Conservation (phyloP, 2,329 filamentous ascomycete species). For the Nemania diffusa region DNA sequence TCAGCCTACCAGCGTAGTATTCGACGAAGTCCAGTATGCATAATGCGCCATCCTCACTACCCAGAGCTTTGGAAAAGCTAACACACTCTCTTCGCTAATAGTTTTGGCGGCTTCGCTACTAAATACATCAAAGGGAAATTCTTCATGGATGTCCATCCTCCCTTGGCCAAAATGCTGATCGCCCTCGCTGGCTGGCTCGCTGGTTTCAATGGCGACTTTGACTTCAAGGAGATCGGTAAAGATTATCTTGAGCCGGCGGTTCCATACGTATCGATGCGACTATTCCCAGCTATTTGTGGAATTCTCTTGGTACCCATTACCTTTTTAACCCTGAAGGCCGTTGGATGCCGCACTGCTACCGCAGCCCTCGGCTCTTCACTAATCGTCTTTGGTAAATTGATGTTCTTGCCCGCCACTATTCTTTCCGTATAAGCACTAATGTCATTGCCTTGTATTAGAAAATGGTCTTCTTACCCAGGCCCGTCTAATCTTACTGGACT, state of each 20-base stretch:
- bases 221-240: conserved; percentile 99
- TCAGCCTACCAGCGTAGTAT: conserved; percentile 94
- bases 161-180: conserved; percentile 94
- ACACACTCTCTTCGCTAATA: conserved; percentile 52
- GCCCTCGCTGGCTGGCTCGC: conserved; percentile 94
- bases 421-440: conserved; percentile 44
- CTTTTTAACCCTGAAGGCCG: conserved; percentile 92
- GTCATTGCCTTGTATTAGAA: conserved; percentile 64
- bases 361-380: conserved; percentile 84
- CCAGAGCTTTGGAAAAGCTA: conserved; percentile 20
- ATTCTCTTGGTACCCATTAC: conserved; percentile 89
- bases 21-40: conserved; percentile 98
- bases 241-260: conserved; percentile 95
- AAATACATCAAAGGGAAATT: conserved; percentile 99
- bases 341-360: conserved; percentile 87
- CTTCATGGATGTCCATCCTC: conserved; percentile 99
- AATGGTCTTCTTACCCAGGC: conserved; percentile 96
- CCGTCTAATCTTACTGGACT: conserved; percentile 94
- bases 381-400: conserved; percentile 84
- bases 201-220: conserved; percentile 94
- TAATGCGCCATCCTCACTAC: conserved; percentile 10
- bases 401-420: too few species aligned
- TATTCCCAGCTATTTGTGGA: conserved; percentile 90
- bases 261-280: conserved; percentile 96
- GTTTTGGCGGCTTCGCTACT: conserved; percentile 96